These are phyloP conservation scores for Diaporthe sp. DNA, from an alignment of 2,329 filamentous ascomycete species.

Conservation along the genomic window DNA sequence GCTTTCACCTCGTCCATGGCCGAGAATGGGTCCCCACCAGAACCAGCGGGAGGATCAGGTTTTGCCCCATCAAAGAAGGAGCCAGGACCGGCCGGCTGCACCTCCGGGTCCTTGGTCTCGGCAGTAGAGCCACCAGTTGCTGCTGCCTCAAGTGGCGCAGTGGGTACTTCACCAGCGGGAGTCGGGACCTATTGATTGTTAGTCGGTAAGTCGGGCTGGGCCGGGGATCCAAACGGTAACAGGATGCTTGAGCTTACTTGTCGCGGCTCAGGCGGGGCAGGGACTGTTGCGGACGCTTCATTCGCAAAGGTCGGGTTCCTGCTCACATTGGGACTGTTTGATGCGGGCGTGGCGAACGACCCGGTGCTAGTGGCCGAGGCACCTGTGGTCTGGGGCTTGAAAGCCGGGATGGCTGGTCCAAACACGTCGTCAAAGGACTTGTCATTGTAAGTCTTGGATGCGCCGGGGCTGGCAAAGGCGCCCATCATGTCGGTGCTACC, in stretches of 20 bases:
- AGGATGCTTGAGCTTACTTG: conserved; percentile 81
- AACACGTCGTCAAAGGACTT: conserved; percentile 89
- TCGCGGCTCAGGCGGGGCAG: conserved; percentile 76
- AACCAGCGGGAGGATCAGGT: conserved; percentile 23
- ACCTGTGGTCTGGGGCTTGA: conserved; percentile 70
- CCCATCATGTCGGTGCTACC: conserved; percentile 70
- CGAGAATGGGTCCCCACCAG: conserved; percentile 60
- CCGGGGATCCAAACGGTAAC: conserved; percentile 73
- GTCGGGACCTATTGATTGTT: conserved; percentile 40
- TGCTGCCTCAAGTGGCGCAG: conserved; percentile 45
- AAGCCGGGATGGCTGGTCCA: conserved; percentile 73
- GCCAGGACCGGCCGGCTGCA: conserved; percentile 30
- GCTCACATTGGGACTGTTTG: conserved; percentile 72
- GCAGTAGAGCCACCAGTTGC: conserved; percentile 40
- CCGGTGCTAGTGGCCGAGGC: conserved; percentile 63
- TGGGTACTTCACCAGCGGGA: conserved; percentile 38
- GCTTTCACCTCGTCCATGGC: conserved; percentile 67
- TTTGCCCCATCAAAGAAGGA: conserved; percentile 32
- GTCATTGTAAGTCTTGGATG: conserved; percentile 61
- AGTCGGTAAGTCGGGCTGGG: conserved; percentile 62
- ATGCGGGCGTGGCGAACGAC: conserved; percentile 60
- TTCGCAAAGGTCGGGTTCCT: conserved; percentile 67
- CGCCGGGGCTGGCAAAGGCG: conserved; percentile 60
- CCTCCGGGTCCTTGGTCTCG: conserved; percentile 27
- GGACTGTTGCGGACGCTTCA: conserved; percentile 66